These are phyloP conservation scores for Candida lessepsii DNA, from an alignment of 805 yeast genomes.

Conservation along the genomic window DNA sequence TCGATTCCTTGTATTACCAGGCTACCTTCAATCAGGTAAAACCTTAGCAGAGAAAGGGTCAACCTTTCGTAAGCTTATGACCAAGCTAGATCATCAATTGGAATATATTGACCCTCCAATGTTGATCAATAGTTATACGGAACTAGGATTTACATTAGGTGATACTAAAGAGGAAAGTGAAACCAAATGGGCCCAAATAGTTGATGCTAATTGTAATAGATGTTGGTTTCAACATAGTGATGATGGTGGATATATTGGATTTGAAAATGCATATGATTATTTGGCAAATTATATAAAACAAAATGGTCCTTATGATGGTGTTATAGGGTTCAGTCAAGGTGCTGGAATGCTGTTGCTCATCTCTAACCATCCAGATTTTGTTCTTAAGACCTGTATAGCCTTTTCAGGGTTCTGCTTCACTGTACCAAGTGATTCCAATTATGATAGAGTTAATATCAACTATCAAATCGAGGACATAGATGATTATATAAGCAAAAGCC, in stretches of 20 bases:
- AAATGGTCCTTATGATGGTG: conserved; percentile 43
- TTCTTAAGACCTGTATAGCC: conserved; percentile 26
- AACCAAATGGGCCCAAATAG: conserved; percentile 31
- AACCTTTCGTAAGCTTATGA: conserved; percentile 28
- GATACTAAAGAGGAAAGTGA: conserved; percentile 25
- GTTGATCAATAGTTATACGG: conserved; percentile 21
- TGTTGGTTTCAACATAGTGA: conserved; percentile 37
- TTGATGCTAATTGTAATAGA: conserved; percentile 26
- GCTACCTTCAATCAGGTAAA: conserved; percentile 37
- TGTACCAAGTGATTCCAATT: conserved; percentile 17
- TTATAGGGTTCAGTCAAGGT: conserved; percentile 45
- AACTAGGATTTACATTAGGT: conserved; percentile 29
- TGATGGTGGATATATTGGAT: conserved; percentile 25
- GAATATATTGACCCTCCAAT: conserved; percentile 37
- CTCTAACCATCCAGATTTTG: conserved; percentile 23
- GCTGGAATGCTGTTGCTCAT: conserved; percentile 36
- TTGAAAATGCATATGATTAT: conserved; percentile 25
- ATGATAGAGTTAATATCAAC: conserved; percentile 17
- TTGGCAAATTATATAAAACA: conserved; percentile 26
- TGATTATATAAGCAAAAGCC: conserved; percentile 20
- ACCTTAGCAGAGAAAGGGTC: conserved; percentile 33
- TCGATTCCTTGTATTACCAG: conserved; percentile 29
- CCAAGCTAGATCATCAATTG: conserved; percentile 25
- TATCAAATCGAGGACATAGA: conserved; percentile 23
- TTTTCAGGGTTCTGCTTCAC: conserved; percentile 38